A percentile compares a stretch with the other conserved stretches of the same genome.
Conservation (phyloP, 495 filamentous ascomycete genomes). For the Tirmania nivea region DNA sequence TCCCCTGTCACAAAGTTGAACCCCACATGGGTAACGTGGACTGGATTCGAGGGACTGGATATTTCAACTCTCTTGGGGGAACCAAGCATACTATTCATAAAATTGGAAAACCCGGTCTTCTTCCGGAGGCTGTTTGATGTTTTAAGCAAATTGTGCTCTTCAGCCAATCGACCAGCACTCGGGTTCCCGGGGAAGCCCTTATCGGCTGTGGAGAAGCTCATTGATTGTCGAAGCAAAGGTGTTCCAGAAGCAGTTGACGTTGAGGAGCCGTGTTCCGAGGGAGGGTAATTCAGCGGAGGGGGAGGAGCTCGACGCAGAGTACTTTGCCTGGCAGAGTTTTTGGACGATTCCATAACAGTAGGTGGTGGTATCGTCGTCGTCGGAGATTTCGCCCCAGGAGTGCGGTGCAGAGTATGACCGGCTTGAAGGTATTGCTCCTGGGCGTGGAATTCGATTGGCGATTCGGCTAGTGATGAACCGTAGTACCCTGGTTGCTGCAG, state of each 20-base stretch:
- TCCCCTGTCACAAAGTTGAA: conserved; percentile 93
- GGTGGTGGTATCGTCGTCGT: background rate
- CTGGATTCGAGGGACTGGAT: conserved; percentile 86
- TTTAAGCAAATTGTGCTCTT: conserved; percentile 43
- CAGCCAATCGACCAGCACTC: conserved; percentile 60
- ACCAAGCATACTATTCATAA: conserved; percentile 80
- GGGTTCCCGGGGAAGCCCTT: conserved; percentile 31
- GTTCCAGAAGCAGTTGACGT: conserved; percentile 14
- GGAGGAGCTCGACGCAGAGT: conserved; percentile 29
- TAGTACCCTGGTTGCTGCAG: background rate
- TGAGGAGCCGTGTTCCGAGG: conserved; percentile 33
- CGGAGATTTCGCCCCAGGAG: background rate
- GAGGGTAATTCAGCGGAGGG: conserved; percentile 34
- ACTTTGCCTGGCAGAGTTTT: conserved; percentile 10
- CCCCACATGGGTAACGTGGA: conserved; percentile 93
- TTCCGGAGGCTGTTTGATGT: conserved; percentile 42
- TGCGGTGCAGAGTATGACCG: background rate
- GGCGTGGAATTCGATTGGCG: background rate
- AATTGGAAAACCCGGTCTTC: conserved; percentile 85
- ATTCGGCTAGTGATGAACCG: background rate
- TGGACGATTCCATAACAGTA: background rate
- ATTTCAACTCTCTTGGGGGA: conserved; percentile 75
- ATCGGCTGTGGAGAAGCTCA: conserved; percentile 50
- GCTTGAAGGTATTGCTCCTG: background rate
- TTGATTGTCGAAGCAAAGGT: conserved; percentile 51